Evolutionary conservation across 1,284 basidiomycete species (phyloP), one percentile per base, ranked within the genome.

Genomic region (Marasmius fiardii): DNA sequence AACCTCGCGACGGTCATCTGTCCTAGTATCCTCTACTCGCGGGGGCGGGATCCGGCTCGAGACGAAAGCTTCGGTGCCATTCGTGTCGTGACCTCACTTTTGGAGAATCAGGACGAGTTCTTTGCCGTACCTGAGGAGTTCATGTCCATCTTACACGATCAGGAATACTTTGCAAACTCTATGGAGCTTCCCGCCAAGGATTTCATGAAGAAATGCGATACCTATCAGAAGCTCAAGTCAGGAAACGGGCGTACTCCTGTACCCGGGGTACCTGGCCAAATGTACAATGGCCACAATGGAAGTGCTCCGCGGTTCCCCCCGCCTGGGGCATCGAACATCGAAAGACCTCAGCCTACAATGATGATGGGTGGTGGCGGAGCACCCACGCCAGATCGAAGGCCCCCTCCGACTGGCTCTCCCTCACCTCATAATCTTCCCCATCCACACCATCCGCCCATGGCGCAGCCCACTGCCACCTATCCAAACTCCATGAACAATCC

Each of bases 1-100:
- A 99, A 99, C 69, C 79, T 99, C 60, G 95, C 96, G n/a, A 98
- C 94, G 12, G 97, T 99, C 68, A 95, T 99, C 62, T 92, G 92
- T 64, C 97, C 97, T 6, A 98, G 93, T 65, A 97, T 99, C 62
- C 82, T 99, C 53, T 87, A 88, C 62, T 88, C 94, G 33, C 86
- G 93, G 60, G 88, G 90, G 35, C 83, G 86, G 58, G 93, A 98
- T 67, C 89, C 93, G 2, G 86, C 92, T 45, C 86, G 90, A 58
- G 94, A 98, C 71, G 96, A 98, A 71, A 95, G 92, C 61, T 96
- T 98, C 66, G 85, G 92, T 54, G 92, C 91, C 23, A 95, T 96
- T 61, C 83, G 82, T 31, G 93, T 94, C 43, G 83, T 96, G 56
- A 90, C 92, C 51, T 79, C 85, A 45, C 74, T 98, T 51, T 77